Evolutionary conservation across 331 rosid species (phyloP), one percentile per base, ranked within the genome.

Genomic region (Pyrus hybrid): DNA sequence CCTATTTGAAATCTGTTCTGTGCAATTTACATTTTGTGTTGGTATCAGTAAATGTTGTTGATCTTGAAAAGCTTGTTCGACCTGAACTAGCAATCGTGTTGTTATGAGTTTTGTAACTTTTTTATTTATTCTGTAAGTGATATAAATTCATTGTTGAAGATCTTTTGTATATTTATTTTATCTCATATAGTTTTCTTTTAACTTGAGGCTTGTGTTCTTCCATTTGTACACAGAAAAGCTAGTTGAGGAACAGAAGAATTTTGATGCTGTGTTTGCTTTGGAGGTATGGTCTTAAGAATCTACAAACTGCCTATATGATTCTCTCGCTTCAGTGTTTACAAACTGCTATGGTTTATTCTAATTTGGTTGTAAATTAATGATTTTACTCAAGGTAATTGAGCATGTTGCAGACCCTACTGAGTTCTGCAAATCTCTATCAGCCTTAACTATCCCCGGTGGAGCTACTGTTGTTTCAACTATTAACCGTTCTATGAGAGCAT

Each of bases 331-430:
- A 28, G 65, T 51, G 53, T 70, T 58, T 60, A 20, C 25, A 64
- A 30, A 63, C 63, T 53, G 37, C 74, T 67, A 74, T 70, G 75
- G 74, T 67, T 79, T 62, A 43, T 47, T 74, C 75, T 30, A 71
- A 68, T 61, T 17, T 79, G 35, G 35, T 53, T 68, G 29, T 25
- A 37, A 67, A 74, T 25, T 73, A 61, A 70, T 18, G 41, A 77
- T 68, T 67, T 35, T 43, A 1, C 37, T 80, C 0, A 68, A 91
- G 98, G 96, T 94, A 51, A 94, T 92, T 73, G 97, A 94, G 89
- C 99, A 94, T 13, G 96, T 92, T 20, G 97, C 96, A 18, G 79
- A 90, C 62, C 99, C 99, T 80, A 89, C 90, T 56, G 97, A 84
- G 61, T 93, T 93, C 88, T 91, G 97, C 89, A 87, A 87, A 79